A percentile compares a stretch with the other conserved stretches of the same genome.
Conservation (phyloP, 208 protist species). For the Leishmania braziliensis region DNA sequence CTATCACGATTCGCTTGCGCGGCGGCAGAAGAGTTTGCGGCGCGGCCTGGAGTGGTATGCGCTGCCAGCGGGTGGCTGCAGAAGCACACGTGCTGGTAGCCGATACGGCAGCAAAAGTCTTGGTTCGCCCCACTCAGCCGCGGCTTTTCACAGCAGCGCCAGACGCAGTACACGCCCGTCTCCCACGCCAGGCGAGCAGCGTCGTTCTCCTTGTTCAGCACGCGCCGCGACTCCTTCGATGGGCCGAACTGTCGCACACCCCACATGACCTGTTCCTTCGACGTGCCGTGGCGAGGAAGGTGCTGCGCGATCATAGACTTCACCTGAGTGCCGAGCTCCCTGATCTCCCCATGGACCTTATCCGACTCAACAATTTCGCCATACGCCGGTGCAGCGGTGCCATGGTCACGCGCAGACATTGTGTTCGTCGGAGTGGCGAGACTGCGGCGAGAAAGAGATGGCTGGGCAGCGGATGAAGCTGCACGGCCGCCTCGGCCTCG, state of each 20-base stretch:
- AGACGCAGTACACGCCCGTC: slow-evolving; percentile 81
- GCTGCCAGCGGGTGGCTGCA: slow-evolving; percentile 67
- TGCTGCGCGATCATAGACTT: slow-evolving; percentile 50
- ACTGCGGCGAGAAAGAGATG: background rate
- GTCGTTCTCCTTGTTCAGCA: slow-evolving; percentile 77
- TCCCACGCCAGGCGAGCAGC: slow-evolving; percentile 68
- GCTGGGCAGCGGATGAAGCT: background rate
- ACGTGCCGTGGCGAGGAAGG: slow-evolving; percentile 62
- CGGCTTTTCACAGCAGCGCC: slow-evolving; percentile 54
- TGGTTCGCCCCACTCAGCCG: slow-evolving; percentile 47
- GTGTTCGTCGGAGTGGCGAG: background rate
- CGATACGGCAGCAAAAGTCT: slow-evolving; percentile 86
- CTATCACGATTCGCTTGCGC: background rate
- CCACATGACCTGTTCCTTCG: slow-evolving; percentile 63
- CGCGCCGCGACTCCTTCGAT: slow-evolving; percentile 60
- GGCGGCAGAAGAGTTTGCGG: slow-evolving; percentile 12
- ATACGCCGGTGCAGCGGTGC: slow-evolving; percentile 30
- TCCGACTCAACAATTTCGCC: slow-evolving; percentile 63
- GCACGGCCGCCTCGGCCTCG: background rate
- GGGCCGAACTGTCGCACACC: slow-evolving; percentile 78
- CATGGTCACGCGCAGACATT: background rate
- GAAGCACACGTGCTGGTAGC: slow-evolving; percentile 74
- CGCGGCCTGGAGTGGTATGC: slow-evolving; percentile 32
- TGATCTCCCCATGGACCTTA: slow-evolving; percentile 80
- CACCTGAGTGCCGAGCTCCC: slow-evolving; percentile 50